Base-by-base conservation (phyloP, 805 yeast genomes). In the Blastobotrys attinorum region DNA sequence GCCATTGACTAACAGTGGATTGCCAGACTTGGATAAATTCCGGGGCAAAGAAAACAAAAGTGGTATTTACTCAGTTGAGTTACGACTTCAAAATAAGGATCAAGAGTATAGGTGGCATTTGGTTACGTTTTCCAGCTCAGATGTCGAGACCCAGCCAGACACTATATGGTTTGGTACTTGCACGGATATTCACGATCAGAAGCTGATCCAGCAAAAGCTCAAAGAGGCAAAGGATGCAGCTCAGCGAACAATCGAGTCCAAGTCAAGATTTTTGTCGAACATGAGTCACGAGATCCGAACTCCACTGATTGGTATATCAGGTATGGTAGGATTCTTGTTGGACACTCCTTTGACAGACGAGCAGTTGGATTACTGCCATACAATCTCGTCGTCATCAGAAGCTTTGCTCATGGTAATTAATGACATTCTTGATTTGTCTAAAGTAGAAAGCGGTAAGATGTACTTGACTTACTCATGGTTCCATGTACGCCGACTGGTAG, bases 261-360 rank as follows among this genome's bases (percentile, higher is more conserved):
- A 72, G 55, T 49, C 69, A 29, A 52, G 66, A 25, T 61, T 62
- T 32, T 42, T 61, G 36, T 59, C 65, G 7, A 61, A 61, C 44
- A 61, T 61, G 65, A 57, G 62, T 20, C 65, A 61, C 39, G 65
- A 61, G 44, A 62, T 61, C 40, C 53, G 65, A 8, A 61, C 65
- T 3, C 65, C 65, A 13, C 47, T 61, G 40, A 62, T 60, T 45
- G 65, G 65, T 3, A 61, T 61, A 21, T 60, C 64, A 2, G 65
- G 65, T 11, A 61, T 61, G 63, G 64, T 62, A 7, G 55, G 56
- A 29, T 61, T 61, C 37, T 40, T 62, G 38, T 44, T 61, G 39
- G 65, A 61, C 37, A 62, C 65, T 5, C 47, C 52, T 6, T 43
- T 61, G 23, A 45, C 61, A 3, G 50, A 54, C 13, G 65, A 61